Base-by-base conservation (phyloP, 116 monocot genomes). In the Iris pallida region DNA sequence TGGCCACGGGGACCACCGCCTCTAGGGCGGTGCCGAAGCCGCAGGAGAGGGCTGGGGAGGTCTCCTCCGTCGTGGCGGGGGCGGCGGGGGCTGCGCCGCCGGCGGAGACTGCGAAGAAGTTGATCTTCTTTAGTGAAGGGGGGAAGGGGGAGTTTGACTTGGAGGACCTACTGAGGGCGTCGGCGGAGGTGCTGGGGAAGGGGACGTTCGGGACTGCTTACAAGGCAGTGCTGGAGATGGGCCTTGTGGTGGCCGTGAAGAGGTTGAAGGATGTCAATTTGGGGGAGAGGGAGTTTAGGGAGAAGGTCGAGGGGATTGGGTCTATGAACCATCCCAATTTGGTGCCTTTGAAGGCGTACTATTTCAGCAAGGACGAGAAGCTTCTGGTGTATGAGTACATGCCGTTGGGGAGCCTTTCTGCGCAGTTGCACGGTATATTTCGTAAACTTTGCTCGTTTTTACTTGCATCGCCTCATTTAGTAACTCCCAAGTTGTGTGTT, bases 361-460 rank as follows among this genome's bases (percentile, higher is more conserved):
- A 85, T 59, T 87, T 70, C 69, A 87, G 90, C 90, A 89, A 82
- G 53, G 87, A 94, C 47, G 94, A 94, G 87, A 90, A 90, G 80
- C 82, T 94, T 44, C 73, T 87, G 7, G 94, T 94, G 16, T 94
- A 90, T 53, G 90, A 90, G 53, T 94, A 82, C 80, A 87, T 94
- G 80, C 73, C 82, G 56, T 78, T 79, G 80, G 90, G 90, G 42
- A 94, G 94, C 72, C 80, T 94, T 47, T 94, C 94, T 47, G 79
- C 89, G 15, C 76, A 90, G 57, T 72, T 94, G 44, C 94, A 94
- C 69, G 90, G 94, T 94, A 44, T 51, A 13, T 51, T 51, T 9
- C 11, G 49, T 7, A 51, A 51, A 51, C 13, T 9, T 9, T 9
- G 7, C 49, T 51, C 11, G 13, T 9, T 51, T 7, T 51, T 51